These are phyloP conservation scores for Clarireedia paspali DNA, from an alignment of 2,329 filamentous ascomycete genomes.

Conservation along the genomic window DNA sequence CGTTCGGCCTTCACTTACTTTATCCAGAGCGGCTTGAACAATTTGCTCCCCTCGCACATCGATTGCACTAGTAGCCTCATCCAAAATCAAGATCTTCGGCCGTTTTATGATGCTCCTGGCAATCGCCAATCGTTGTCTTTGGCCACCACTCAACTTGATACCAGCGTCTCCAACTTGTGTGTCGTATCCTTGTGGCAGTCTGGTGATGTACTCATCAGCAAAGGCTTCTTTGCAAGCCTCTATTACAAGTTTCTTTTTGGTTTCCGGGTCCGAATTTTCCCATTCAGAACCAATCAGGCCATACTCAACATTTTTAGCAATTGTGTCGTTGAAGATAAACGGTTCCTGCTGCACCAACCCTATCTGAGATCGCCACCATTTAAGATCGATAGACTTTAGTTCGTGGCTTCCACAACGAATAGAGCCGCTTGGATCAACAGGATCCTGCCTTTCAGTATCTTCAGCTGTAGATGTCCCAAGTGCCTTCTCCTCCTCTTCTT, in stretches of 20 bases:
- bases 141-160: conserved; percentile 70
- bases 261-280: conserved; percentile 45
- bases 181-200: conserved; percentile 57
- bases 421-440: conserved; percentile 41
- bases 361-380: conserved; percentile 53
- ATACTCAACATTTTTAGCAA: conserved; percentile 54
- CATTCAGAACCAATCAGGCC: conserved; percentile 47
- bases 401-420: conserved; percentile 47
- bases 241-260: conserved; percentile 51
- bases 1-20: conserved; percentile 53
- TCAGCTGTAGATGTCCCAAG: conserved; percentile 15
- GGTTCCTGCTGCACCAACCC: conserved; percentile 62
- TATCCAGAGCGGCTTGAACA: conserved; percentile 47
- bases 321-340: conserved; percentile 59
- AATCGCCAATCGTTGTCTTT: conserved; percentile 70
- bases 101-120: conserved; percentile 63
- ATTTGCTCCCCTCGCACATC: conserved; percentile 39
- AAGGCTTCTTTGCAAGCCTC: conserved; percentile 61
- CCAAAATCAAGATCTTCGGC: conserved; percentile 61
- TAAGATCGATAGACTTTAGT: conserved; percentile 51
- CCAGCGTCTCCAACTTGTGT: conserved; percentile 71
- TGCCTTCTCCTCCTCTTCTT: conserved; percentile 27
- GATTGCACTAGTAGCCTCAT: conserved; percentile 55
- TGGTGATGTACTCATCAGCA: conserved; percentile 61
- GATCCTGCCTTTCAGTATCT: conserved; percentile 19